Percentiles rank a stretch among this genome's conserved stretches.
Conservation (phyloP, 257 asterid genomes). For the Penstemon newberryi region DNA sequence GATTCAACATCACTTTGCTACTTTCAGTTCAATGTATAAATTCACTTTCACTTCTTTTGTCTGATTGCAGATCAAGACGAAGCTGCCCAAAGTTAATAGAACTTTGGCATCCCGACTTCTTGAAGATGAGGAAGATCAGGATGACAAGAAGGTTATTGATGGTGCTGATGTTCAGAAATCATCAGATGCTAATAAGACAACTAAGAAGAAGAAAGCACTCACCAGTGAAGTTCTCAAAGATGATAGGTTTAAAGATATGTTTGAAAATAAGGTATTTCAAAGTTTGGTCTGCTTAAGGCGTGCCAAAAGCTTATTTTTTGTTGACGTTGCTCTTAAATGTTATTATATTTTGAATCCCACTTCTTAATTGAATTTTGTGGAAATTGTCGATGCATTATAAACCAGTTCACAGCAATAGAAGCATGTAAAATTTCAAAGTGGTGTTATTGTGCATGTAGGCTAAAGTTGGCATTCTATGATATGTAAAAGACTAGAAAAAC, state of each 20-base stretch:
- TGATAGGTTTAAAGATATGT: conserved; percentile 64
- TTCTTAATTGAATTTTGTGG: background rate
- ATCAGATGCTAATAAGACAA: conserved; percentile 55
- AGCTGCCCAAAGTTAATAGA: conserved; percentile 79
- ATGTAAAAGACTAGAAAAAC: background rate
- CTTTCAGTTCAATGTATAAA: conserved; percentile 1
- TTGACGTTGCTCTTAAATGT: background rate
- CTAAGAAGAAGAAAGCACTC: conserved; percentile 83
- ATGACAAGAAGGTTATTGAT: conserved; percentile 47
- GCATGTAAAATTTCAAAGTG: conserved; percentile 9
- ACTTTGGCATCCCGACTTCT: conserved; percentile 51
- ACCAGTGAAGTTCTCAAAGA: conserved; percentile 66
- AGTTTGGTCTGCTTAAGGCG: background rate
- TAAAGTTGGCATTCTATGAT: background rate
- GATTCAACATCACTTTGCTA: background rate
- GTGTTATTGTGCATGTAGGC: conserved; percentile 1
- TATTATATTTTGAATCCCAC: background rate
- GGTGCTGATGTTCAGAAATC: conserved; percentile 47
- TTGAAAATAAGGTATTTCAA: conserved; percentile 57
- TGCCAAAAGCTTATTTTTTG: background rate
- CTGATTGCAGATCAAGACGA: conserved; percentile 59
- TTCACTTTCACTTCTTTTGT: conserved; percentile 12
- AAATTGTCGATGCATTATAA: conserved; percentile 1
- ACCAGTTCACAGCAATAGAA: background rate
- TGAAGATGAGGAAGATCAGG: conserved; percentile 69